Base-by-base conservation (phyloP, 176 grass and related monocot species). In the Oryza coarctata region DNA sequence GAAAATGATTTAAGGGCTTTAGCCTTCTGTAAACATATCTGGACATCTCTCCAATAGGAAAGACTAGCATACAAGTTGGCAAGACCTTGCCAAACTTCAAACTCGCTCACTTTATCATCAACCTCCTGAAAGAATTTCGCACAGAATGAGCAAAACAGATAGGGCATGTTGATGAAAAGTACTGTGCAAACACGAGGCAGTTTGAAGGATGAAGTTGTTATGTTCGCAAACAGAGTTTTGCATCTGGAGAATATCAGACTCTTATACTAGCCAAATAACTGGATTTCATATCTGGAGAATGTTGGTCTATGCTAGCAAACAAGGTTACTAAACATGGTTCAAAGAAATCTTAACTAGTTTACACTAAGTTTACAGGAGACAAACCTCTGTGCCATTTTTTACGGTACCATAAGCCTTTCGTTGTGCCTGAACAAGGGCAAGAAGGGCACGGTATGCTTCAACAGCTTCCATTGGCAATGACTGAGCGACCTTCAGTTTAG, bases 71-170 rank as follows among this genome's bases (percentile, higher is more conserved):
- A 99, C 50, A 99, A 62, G 83, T 94, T 95, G 35, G 91, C 89
- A 86, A 99, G 96, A 90, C 91, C 96, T 84, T 95, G 96, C 96
- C 96, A 99, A 63, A 99, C 93, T 90, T 99, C 96, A 85, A 95
- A 88, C 73, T 99, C 97, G 12, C 85, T 95, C 26, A 94, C 93
- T 79, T 90, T 92, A 71, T 81, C 55, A 63, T 93, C 84, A 27
- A 78, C 30, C 27, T 88, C 86, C 89, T 94, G 77, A 81, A 88
- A 80, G 15, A 80, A 75, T 65, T 79, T 76, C 65, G 26, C 63
- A 71, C 43, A 68, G 79, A 47, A 78, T 86, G 32, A 82, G 29
- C 3, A 67, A 73, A 57, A 73, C 70, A 6, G 68, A 75, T 10
- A 80, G 2, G 1, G 50, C 18, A 40, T 8, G 29, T 26, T 44